phyloP scores from a whole-genome alignment of 768 basidiomycete species.

The Termitomyces sp. region DNA sequence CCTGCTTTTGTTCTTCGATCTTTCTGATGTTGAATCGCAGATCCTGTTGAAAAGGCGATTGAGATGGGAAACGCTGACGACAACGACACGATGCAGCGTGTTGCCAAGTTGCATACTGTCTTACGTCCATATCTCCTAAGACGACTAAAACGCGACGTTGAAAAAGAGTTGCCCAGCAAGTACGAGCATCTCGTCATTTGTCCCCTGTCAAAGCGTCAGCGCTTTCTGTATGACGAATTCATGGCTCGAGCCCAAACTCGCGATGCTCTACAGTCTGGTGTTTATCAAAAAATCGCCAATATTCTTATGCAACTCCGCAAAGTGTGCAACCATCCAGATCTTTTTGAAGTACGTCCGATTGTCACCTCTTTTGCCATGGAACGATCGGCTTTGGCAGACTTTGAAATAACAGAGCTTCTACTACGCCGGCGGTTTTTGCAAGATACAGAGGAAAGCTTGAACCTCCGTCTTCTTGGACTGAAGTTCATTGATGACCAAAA shows the following conservation, averaged over 20 bases:
- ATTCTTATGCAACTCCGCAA: conserved; percentile 98
- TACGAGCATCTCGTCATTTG: conserved; percentile 88
- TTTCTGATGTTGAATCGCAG: conserved; percentile 30
- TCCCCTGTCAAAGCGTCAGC: conserved; percentile 83
- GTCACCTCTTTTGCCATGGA: conserved; percentile 71
- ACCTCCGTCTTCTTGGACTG: conserved; percentile 62
- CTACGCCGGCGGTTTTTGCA: conserved; percentile 67
- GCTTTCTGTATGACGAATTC: conserved; percentile 95
- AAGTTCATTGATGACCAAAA: conserved; percentile 54
- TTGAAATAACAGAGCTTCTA: conserved; percentile 84
- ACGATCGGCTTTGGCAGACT: conserved; percentile 71
- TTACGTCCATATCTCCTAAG: conserved; percentile 94
- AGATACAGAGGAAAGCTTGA: conserved; percentile 43
- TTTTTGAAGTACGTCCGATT: conserved; percentile 85
- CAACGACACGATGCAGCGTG: conserved; percentile 79
- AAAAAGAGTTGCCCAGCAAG: conserved; percentile 91
- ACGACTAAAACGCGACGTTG: conserved; percentile 96
- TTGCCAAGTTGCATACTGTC: conserved; percentile 87
- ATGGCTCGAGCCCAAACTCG: conserved; percentile 85
- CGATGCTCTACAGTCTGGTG: conserved; percentile 76
- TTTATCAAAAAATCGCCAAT: conserved; percentile 88
- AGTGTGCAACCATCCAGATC: conserved; percentile 91
- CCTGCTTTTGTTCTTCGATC: background rate
- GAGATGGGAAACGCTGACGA: conserved; percentile 75
- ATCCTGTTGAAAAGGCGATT: conserved; percentile 90